These are phyloP conservation scores for Podochytrium sp. DNA, from an alignment of 192 early-diverging fungal genomes.

Conservation along the genomic window DNA sequence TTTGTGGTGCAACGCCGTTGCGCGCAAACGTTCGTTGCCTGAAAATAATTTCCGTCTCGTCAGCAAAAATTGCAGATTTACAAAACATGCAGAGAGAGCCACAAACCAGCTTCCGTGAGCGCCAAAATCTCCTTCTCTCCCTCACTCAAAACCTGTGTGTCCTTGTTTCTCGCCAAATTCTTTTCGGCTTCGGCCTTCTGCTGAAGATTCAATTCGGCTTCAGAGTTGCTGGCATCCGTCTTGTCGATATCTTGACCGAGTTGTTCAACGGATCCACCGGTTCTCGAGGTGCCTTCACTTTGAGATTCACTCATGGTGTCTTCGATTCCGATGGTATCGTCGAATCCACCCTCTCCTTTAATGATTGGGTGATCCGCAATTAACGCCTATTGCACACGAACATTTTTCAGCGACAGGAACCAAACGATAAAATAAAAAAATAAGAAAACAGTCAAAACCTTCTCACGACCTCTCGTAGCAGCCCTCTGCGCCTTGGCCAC, in stretches of 20 bases:
- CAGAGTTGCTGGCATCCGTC: not conserved
- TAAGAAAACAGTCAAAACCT: not conserved
- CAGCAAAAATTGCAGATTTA: not conserved
- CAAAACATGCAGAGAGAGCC: not conserved
- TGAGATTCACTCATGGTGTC: conserved; percentile 9
- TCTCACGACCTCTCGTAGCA: conserved; percentile 29
- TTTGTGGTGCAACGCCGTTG: conserved; percentile 24
- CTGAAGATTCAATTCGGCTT: not conserved
- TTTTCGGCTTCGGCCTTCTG: conserved; percentile 12
- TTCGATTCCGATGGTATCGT: not conserved
- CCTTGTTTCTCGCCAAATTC: conserved; percentile 6
- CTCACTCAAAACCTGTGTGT: conserved; percentile 8
- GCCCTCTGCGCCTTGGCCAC: conserved; percentile 20
- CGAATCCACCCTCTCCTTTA: conserved; percentile 1
- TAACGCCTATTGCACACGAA: conserved; percentile 1
- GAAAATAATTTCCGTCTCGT: not conserved
- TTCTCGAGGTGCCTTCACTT: conserved; percentile 15
- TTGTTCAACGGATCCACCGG: conserved; percentile 9
- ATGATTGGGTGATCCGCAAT: conserved; percentile 32
- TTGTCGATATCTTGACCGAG: not conserved
- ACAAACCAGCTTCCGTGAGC: conserved; percentile 12
- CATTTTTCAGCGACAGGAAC: not conserved
- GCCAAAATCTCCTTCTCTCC: conserved; percentile 15
- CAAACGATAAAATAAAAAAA: not conserved
- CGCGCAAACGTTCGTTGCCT: conserved; percentile 27